phyloP scores from a whole-genome alignment of 441 rosid genomes.

The Erodium chrysanthum region DNA sequence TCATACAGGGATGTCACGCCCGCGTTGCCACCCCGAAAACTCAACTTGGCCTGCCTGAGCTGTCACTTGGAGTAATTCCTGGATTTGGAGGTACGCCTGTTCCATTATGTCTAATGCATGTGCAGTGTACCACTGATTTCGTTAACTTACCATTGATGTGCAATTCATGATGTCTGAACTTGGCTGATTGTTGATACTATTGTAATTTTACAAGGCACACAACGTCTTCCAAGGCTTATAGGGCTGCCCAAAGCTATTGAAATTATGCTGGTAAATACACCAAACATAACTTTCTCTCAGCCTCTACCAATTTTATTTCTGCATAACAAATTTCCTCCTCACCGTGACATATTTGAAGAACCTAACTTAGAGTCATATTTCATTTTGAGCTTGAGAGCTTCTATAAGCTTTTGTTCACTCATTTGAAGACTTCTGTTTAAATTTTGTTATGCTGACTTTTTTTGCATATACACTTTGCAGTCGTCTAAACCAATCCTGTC shows the following conservation, averaged over 20 bases:
- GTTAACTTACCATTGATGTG: not conserved
- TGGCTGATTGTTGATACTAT: conserved; percentile 12
- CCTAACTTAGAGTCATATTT: conserved; percentile 1
- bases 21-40: conserved; percentile 69
- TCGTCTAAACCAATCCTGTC: conserved; percentile 66
- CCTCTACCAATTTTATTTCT: not conserved
- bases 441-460: conserved; percentile 4
- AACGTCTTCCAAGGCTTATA: conserved; percentile 88
- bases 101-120: conserved; percentile 9
- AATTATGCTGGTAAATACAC: conserved; percentile 62
- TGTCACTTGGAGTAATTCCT: conserved; percentile 82
- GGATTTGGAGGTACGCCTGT: conserved; percentile 69
- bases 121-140: not conserved
- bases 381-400: conserved; percentile 1
- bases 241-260: conserved; percentile 81
- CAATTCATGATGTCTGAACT: conserved; percentile 9
- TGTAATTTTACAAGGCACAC: conserved; percentile 55
- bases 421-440: not conserved
- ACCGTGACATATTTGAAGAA: not conserved
- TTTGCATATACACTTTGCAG: conserved; percentile 27
- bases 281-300: not conserved
- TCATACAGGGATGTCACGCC: conserved; percentile 72
- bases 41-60: conserved; percentile 85
- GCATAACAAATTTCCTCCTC: not conserved
- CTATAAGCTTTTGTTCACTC: not conserved